Conservation (phyloP, 2,329 filamentous ascomycete species). For the Colletotrichum sp. region DNA sequence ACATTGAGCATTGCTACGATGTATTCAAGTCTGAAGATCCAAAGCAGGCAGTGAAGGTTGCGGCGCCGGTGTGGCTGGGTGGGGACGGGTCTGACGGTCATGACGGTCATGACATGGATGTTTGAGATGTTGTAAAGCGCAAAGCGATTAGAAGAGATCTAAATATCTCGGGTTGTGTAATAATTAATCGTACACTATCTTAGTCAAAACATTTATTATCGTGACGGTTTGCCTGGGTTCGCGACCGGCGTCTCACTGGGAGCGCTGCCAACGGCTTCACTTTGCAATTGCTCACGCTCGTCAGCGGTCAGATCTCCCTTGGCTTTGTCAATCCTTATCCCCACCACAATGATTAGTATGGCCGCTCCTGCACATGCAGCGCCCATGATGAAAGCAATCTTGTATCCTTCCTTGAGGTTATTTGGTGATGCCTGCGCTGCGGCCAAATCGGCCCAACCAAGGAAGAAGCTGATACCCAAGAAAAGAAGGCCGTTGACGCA, state of each 20-base stretch:
- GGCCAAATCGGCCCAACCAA: conserved; percentile 72
- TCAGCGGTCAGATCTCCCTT: neutral
- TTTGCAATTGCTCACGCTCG: neutral
- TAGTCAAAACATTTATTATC: neutral
- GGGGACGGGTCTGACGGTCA: neutral
- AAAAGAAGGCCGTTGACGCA: conserved; percentile 74
- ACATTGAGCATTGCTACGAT: neutral
- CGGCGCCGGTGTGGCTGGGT: neutral
- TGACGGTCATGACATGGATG: no score
- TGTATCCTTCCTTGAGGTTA: conserved; percentile 58
- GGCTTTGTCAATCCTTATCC: conserved; percentile 35
- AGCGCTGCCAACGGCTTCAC: neutral
- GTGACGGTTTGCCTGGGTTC: neutral
- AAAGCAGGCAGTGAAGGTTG: neutral
- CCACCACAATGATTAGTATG: conserved; percentile 57
- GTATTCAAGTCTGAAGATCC: neutral
- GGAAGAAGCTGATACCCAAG: conserved; percentile 72
- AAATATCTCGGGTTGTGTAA: neutral
- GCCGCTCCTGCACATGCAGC: conserved; percentile 58
- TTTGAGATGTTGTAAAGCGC: neutral
- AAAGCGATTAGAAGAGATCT: neutral
- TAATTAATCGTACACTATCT: neutral
- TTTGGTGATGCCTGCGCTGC: conserved; percentile 48
- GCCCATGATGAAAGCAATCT: conserved; percentile 70
- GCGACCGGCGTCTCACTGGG: neutral